Conservation (phyloP, 2,329 filamentous ascomycete species). For the Colletotrichum endophyticum region DNA sequence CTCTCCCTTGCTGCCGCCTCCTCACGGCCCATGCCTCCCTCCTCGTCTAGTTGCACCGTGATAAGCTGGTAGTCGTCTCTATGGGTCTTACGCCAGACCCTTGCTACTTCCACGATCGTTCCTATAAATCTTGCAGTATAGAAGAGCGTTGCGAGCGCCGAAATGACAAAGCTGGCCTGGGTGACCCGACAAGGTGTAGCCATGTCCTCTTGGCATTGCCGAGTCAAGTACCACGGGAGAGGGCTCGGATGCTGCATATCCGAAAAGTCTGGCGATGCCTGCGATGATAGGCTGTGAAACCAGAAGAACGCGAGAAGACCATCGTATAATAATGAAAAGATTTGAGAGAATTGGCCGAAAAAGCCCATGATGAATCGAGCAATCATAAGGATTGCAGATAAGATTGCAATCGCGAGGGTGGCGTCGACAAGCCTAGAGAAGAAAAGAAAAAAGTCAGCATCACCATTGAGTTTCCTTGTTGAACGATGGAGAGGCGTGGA, state of each 20-base stretch:
- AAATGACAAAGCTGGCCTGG: not conserved
- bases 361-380: slow-evolving; percentile 26
- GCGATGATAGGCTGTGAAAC: slow-evolving; percentile 25
- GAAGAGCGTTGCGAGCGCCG: not conserved
- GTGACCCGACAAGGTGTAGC: not conserved
- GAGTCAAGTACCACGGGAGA: slow-evolving; percentile 32
- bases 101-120: not conserved
- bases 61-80: not conserved
- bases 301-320: slow-evolving; percentile 29
- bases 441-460: not conserved
- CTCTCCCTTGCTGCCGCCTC: not conserved
- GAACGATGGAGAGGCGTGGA: not conserved
- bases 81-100: not conserved
- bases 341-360: slow-evolving; percentile 23
- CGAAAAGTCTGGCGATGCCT: slow-evolving; percentile 27
- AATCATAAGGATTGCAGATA: slow-evolving; percentile 29
- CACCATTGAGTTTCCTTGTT: not conserved
- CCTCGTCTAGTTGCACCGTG: not conserved
- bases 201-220: slow-evolving; percentile 11
- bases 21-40: not conserved
- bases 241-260: slow-evolving; percentile 28
- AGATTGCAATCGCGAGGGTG: slow-evolving; percentile 31
- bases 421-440: slow-evolving; percentile 27
- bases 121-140: not conserved
- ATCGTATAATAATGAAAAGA: slow-evolving; percentile 30